A percentile compares a stretch with the other conserved stretches of the same genome.
These are phyloP conservation scores for Hsuehochloa calcarea DNA, from an alignment of 176 grass and related monocot species.

Conservation along the genomic window DNA sequence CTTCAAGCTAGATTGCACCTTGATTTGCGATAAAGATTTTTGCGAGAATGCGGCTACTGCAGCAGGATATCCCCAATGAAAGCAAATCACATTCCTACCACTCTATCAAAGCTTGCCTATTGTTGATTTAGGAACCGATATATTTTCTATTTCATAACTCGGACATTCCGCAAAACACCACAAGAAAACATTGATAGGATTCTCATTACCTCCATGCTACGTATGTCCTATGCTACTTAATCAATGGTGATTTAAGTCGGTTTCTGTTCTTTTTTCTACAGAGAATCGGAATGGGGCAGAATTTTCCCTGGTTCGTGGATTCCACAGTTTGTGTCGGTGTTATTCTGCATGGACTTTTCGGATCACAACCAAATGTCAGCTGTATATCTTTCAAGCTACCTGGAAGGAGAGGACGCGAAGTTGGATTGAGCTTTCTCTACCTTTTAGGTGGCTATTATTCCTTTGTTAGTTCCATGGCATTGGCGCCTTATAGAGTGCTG, in stretches of 20 bases:
- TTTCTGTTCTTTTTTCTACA: slow-evolving; percentile 37
- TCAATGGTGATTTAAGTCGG: not conserved
- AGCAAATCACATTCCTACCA: not conserved
- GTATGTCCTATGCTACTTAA: not conserved
- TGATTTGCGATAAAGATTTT: not conserved
- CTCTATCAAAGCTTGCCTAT: not conserved
- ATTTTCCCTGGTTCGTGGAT: slow-evolving; percentile 79
- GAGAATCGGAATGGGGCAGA: slow-evolving; percentile 88
- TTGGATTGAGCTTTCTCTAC: slow-evolving; percentile 77
- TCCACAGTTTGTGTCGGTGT: slow-evolving; percentile 70
- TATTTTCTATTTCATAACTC: not conserved
- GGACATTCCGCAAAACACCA: not conserved
- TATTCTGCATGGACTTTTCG: slow-evolving; percentile 77
- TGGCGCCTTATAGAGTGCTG: slow-evolving; percentile 68
- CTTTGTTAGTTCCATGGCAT: slow-evolving; percentile 56
- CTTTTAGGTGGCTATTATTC: slow-evolving; percentile 79
- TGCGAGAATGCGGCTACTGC: not conserved
- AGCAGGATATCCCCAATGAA: slow-evolving; percentile 1
- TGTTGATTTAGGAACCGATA: not conserved
- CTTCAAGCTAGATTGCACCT: not conserved
- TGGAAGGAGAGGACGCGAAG: slow-evolving; percentile 34
- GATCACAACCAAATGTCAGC: slow-evolving; percentile 60
- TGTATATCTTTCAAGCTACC: slow-evolving; percentile 56
- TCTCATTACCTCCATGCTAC: not conserved
- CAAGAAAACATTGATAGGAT: not conserved